Evolutionary conservation across 768 basidiomycete species (phyloP).

Genomic region (Mycena amicta): DNA sequence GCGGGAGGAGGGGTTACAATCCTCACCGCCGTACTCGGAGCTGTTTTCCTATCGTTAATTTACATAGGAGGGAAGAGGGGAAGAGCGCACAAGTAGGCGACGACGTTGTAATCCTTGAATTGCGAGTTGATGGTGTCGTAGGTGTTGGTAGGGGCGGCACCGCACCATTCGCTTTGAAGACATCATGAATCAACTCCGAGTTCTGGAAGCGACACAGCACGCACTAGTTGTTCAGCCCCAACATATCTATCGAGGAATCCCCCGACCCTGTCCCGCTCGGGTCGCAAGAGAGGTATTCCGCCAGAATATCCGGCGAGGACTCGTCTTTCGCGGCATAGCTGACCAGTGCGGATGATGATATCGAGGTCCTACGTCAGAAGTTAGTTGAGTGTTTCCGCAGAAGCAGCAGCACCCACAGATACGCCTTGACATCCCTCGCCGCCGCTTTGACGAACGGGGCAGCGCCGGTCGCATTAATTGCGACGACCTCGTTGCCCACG

Average conservation of each 20-base stretch:
- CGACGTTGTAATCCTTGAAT: constrained; percentile 10
- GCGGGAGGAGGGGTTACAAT: constrained; percentile 44
- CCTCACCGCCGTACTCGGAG: constrained; percentile 23
- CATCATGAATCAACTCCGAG: neutral
- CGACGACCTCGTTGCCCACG: constrained; percentile 83
- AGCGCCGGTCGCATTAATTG: constrained; percentile 55
- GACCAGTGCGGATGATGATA: constrained; percentile 12
- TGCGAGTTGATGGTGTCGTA: neutral
- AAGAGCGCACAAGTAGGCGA: constrained; percentile 52
- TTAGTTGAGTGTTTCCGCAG: constrained; percentile 5
- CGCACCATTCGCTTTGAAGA: constrained; percentile 19
- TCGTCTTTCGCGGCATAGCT: constrained; percentile 14
- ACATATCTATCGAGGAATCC: constrained; percentile 38
- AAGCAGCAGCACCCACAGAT: constrained; percentile 63
- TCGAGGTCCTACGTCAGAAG: constrained; percentile 36
- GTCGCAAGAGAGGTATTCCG: constrained; percentile 11
- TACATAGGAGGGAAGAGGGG: no score
- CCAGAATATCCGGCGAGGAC: neutral
- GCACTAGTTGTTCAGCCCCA: constrained; percentile 14
- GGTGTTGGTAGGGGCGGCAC: neutral
- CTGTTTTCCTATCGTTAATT: no score
- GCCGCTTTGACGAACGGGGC: constrained; percentile 89
- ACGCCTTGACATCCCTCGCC: constrained; percentile 84
- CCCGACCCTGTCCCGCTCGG: neutral
- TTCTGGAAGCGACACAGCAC: neutral